phyloP scores from a whole-genome alignment of 345 rosid genomes.

The Punica granatum region DNA sequence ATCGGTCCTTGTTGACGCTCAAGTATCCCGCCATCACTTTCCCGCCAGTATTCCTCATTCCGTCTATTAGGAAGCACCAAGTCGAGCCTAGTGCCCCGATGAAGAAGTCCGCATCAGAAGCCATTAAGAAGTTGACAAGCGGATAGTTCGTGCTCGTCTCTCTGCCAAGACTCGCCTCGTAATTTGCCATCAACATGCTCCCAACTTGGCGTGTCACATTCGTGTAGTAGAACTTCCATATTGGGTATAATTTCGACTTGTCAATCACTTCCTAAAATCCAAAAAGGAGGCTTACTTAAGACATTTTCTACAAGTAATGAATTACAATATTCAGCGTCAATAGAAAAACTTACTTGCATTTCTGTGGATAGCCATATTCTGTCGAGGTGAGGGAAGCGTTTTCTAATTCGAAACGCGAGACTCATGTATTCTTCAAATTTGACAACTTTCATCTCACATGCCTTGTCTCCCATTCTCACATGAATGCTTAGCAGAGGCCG shows the following conservation, averaged over 20 bases:
- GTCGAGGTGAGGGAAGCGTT: constrained; percentile 56
- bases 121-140: constrained; percentile 89
- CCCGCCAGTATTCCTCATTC: constrained; percentile 96
- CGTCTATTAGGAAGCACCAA: constrained; percentile 93
- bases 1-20: constrained; percentile 86
- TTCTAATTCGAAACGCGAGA: constrained; percentile 54
- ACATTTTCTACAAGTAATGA: background rate
- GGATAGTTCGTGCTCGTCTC: constrained; percentile 91
- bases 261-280: constrained; percentile 53
- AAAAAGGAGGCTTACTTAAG: background rate
- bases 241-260: constrained; percentile 33
- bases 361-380: constrained; percentile 90
- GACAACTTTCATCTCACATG: constrained; percentile 83
- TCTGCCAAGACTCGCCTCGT: constrained; percentile 89
- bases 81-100: constrained; percentile 94
- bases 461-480: constrained; percentile 99
- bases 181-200: constrained; percentile 66
- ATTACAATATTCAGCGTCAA: background rate
- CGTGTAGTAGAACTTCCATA: constrained; percentile 81
- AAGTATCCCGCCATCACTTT: constrained; percentile 91
- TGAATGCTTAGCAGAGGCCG: constrained; percentile 90
- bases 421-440: constrained; percentile 62
- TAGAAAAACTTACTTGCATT: constrained; percentile 54
- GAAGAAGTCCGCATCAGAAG: constrained; percentile 77
- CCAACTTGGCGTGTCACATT: constrained; percentile 72